These are phyloP conservation scores for Polyporus tsugae DNA, from an alignment of 1,284 basidiomycete genomes.

Conservation along the genomic window DNA sequence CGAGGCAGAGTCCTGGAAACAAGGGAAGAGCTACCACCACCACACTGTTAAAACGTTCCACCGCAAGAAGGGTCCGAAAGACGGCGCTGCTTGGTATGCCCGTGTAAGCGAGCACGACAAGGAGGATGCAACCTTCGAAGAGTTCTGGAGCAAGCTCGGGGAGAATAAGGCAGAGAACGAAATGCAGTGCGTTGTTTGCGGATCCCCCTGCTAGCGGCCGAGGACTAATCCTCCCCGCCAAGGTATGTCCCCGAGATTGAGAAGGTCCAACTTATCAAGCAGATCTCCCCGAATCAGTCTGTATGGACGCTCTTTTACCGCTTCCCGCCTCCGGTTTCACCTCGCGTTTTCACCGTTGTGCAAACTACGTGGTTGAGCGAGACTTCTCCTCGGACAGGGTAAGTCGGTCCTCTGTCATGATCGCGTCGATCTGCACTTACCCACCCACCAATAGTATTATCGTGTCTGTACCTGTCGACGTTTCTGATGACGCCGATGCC, in stretches of 20 bases:
- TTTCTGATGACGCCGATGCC: constrained; percentile 63
- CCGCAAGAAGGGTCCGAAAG: constrained; percentile 57
- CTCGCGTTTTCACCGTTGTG: constrained; percentile 78
- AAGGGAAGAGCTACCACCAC: constrained; percentile 66
- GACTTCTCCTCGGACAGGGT: constrained; percentile 64
- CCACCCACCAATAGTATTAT: constrained; percentile 54
- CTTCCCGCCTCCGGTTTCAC: constrained; percentile 72
- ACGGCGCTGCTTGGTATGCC: constrained; percentile 71
- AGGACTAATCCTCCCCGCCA: background rate
- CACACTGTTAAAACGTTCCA: constrained; percentile 62
- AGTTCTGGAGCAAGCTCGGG: constrained; percentile 74
- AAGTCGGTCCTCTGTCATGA: constrained; percentile 26
- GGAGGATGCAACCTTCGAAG: constrained; percentile 72
- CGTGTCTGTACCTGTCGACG: constrained; percentile 77
- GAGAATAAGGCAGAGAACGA: constrained; percentile 73
- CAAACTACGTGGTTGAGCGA: constrained; percentile 65
- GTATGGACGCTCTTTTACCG: constrained; percentile 81
- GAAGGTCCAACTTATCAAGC: constrained; percentile 68
- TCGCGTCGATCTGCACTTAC: background rate
- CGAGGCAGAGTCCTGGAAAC: constrained; percentile 65
- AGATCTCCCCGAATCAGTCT: constrained; percentile 64
- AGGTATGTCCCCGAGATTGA: constrained; percentile 74
- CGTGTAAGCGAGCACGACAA: constrained; percentile 71
- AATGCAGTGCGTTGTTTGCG: constrained; percentile 60
- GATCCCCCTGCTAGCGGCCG: background rate